These are phyloP conservation scores for Debaryomycetaceae sp. DNA, from an alignment of 1,139 yeast genomes.

Conservation along the genomic window DNA sequence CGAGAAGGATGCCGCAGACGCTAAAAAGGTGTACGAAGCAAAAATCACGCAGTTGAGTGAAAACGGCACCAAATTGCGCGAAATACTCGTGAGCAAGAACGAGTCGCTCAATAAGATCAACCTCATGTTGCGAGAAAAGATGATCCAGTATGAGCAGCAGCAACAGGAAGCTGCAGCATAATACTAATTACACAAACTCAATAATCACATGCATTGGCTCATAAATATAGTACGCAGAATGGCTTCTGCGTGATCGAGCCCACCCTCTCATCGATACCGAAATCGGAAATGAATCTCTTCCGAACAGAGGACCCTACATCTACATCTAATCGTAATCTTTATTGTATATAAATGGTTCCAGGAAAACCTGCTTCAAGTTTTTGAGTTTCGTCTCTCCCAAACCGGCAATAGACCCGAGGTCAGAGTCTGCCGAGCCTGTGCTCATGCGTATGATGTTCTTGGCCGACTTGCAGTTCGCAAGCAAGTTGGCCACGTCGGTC, in stretches of 20 bases:
- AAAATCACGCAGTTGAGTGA: conserved; percentile 64
- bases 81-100: conserved; percentile 58
- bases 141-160: conserved; percentile 32
- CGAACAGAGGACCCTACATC: no score
- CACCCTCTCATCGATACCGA: no score
- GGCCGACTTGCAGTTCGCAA: conserved; percentile 43
- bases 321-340: conserved; percentile 8
- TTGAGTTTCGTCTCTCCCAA: conserved; percentile 45
- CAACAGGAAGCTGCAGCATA: conserved; percentile 8
- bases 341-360: conserved; percentile 44
- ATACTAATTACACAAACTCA: neutral
- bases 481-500: conserved; percentile 45
- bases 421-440: conserved; percentile 15
- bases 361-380: conserved; percentile 32
- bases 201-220: no score
- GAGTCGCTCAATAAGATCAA: conserved; percentile 42
- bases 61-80: conserved; percentile 66
- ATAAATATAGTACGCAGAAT: no score
- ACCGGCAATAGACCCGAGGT: conserved; percentile 33
- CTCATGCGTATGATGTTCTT: conserved; percentile 28
- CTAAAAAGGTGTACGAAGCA: conserved; percentile 60
- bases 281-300: no score
- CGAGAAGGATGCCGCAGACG: conserved; percentile 62
- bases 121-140: conserved; percentile 35
- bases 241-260: no score